phyloP scores from a whole-genome alignment of 805 yeast species.

The Diddensiella santjacobensis region DNA sequence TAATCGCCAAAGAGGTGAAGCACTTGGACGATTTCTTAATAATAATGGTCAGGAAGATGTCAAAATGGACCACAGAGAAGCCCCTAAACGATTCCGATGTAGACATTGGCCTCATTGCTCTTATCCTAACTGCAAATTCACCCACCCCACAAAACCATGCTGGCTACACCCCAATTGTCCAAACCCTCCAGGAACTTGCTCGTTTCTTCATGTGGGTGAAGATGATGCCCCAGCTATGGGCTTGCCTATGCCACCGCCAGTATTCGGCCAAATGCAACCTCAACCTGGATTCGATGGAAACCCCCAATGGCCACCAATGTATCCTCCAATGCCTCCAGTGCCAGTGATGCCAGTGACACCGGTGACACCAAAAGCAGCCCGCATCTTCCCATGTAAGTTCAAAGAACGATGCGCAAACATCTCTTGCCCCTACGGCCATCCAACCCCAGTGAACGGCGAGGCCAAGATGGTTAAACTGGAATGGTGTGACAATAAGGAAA shows the following conservation, averaged over 20 bases:
- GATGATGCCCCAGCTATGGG: slow-evolving; percentile 38
- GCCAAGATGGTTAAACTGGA: slow-evolving; percentile 42
- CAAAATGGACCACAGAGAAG: neutral
- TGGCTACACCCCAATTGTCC: slow-evolving; percentile 74
- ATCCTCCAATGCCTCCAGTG: neutral
- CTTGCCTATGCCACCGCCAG: slow-evolving; percentile 4
- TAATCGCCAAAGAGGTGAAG: neutral
- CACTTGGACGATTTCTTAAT: neutral
- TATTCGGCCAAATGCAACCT: slow-evolving; percentile 11
- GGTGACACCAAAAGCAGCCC: neutral
- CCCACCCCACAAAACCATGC: slow-evolving; percentile 79
- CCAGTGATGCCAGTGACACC: neutral
- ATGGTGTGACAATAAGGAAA: slow-evolving; percentile 74
- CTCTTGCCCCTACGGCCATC: slow-evolving; percentile 85
- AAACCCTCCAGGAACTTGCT: slow-evolving; percentile 77
- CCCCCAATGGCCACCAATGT: neutral
- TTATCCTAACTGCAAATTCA: slow-evolving; percentile 51
- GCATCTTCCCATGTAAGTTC: slow-evolving; percentile 59
- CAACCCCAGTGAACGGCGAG: slow-evolving; percentile 81
- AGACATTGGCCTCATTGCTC: slow-evolving; percentile 37
- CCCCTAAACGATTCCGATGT: slow-evolving; percentile 22
- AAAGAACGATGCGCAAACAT: slow-evolving; percentile 73
- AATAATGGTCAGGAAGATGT: neutral
- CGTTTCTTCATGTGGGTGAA: slow-evolving; percentile 78
- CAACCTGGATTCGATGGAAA: neutral